These are phyloP conservation scores for Xylariaceae sp. DNA, from an alignment of 2,329 filamentous ascomycete species.

Conservation along the genomic window DNA sequence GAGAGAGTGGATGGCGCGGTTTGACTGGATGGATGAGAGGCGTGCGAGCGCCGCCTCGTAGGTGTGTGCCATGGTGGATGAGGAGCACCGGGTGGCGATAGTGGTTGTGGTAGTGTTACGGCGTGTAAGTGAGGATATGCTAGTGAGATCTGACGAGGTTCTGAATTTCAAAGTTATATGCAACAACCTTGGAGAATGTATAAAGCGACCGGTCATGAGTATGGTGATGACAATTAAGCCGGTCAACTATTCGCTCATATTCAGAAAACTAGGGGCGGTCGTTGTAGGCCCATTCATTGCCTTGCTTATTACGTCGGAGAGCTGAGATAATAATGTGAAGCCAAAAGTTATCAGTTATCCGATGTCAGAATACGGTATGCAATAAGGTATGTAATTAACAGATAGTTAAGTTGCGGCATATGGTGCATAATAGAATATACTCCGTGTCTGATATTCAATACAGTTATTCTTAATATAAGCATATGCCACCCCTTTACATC, in stretches of 20 bases:
- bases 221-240: background rate
- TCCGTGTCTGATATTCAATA: no score
- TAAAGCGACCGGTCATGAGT: background rate
- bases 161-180: background rate
- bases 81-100: background rate
- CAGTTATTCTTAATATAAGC: no score
- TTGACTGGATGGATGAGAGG: constrained; percentile 78
- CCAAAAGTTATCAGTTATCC: no score
- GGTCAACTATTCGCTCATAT: background rate
- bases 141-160: background rate
- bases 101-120: no score
- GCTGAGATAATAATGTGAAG: no score
- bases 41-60: constrained; percentile 72
- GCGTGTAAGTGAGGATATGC: background rate
- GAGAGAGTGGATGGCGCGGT: constrained; percentile 65
- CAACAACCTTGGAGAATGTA: background rate
- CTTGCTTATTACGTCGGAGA: no score
- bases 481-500: no score
- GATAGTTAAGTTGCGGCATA: no score
- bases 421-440: no score
- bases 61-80: constrained; percentile 38
- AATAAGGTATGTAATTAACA: no score
- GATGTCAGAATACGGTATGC: no score
- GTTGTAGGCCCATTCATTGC: no score
- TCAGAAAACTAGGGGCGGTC: background rate